Evolutionary conservation across 257 asterid genomes (phyloP), one percentile per base, ranked within the genome.

Genomic region (Petrea volubilis): DNA sequence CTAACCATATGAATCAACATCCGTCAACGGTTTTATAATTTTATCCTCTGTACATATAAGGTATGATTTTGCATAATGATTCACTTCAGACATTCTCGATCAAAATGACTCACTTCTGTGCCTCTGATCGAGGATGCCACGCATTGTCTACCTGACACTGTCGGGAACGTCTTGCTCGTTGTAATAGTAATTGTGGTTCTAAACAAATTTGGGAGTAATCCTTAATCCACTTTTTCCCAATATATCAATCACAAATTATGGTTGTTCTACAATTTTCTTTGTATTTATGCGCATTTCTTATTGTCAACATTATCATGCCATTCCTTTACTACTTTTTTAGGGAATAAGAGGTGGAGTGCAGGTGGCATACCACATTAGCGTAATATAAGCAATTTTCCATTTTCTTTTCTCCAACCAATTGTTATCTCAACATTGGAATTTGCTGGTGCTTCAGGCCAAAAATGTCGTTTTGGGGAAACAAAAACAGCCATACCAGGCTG

Each of bases 401-500:
- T n/a, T n/a, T n/a, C n/a, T n/a, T n/a, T n/a, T n/a, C n/a, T n/a
- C n/a, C n/a, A n/a, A n/a, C n/a, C n/a, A n/a, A n/a, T n/a, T n/a
- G 0, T 15, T 43, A 20, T 29, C 44, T 17, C 17, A 14, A 60
- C 17, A 9, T 56, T 74, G 24, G 17, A 58, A 69, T 79, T 56
- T 75, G 57, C 77, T 67, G 10, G n/a, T 72, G 4, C 63, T 14
- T 55, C 86, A 93, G 98, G 97, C 89, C 17, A 88, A 77, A 77
- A 50, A 60, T 23, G 71, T 78, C 55, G 74, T 84, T 53, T 70
- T 69, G 24, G 88, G 83, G 70, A 74, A 80, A 36, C 89, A 80
- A 64, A 83, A 82, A 68, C 87, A 79, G 64, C 68, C 80, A n/a
- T 78, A 64, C 76, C 72, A 63, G 1, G 69, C 81, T 55, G 92